Conservation (phyloP, 2,329 filamentous ascomycete genomes). For the Coniochaeta sp. region DNA sequence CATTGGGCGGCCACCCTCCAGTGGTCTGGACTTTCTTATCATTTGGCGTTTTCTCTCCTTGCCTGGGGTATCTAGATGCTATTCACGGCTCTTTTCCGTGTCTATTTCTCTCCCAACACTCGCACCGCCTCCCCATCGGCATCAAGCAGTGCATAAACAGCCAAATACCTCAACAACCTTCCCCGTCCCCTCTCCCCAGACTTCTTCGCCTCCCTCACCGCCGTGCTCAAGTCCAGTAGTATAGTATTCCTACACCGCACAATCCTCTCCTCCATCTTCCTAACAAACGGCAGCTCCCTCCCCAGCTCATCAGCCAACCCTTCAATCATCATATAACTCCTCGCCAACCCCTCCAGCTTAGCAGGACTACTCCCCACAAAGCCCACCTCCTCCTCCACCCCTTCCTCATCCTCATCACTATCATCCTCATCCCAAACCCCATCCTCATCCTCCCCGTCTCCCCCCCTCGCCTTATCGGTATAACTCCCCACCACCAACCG, state of each 20-base stretch:
- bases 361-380: conserved; percentile 38
- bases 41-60: no score
- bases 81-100: neutral
- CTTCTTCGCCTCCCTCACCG: conserved; percentile 34
- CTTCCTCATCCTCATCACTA: conserved; percentile 20
- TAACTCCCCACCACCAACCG: conserved; percentile 45
- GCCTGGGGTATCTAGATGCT: conserved; percentile 18
- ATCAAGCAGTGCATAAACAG: conserved; percentile 44
- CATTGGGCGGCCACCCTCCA: no score
- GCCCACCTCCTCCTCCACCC: conserved; percentile 19
- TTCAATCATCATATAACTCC: conserved; percentile 35
- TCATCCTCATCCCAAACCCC: conserved; percentile 21
- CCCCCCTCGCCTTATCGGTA: conserved; percentile 14
- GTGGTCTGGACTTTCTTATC: no score
- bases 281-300: conserved; percentile 39
- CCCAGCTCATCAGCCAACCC: conserved; percentile 37
- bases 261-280: conserved; percentile 45
- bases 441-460: conserved; percentile 18
- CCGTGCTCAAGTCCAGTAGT: conserved; percentile 46
- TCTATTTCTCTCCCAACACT: conserved; percentile 32
- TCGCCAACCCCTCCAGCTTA: conserved; percentile 38
- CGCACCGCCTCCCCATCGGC: conserved; percentile 47
- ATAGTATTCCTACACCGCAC: conserved; percentile 48
- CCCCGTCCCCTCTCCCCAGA: conserved; percentile 34
- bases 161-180: conserved; percentile 43